phyloP scores from a whole-genome alignment of 2,329 filamentous ascomycete species.

The Pezicula radicicola region DNA sequence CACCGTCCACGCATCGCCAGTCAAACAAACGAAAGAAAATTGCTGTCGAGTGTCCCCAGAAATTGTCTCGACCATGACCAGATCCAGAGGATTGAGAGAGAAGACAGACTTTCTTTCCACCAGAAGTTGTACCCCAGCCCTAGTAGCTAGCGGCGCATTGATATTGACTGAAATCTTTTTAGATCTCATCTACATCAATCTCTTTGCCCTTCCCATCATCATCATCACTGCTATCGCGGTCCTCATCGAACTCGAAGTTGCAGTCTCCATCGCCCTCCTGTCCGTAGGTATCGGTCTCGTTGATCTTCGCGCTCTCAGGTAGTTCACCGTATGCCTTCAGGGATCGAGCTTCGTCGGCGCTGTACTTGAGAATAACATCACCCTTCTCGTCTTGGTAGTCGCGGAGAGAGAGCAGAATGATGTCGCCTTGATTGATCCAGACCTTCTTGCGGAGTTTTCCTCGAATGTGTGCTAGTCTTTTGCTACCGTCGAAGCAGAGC shows the following conservation, averaged over 20 bases:
- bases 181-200: conserved; percentile 95
- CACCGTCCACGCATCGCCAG: conserved; percentile 26
- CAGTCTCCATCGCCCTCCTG: conserved; percentile 92
- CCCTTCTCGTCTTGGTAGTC: conserved; percentile 95
- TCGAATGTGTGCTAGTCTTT: conserved; percentile 80
- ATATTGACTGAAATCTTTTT: conserved; percentile 22
- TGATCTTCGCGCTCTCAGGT: conserved; percentile 98
- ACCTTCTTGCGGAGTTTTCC: conserved; percentile 99
- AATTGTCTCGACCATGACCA: conserved; percentile 19
- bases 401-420: conserved; percentile 82
- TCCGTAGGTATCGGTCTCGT: conserved; percentile 95
- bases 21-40: conserved; percentile 24
- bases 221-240: conserved; percentile 61
- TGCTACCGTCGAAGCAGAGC: conserved; percentile 87
- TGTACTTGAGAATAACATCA: conserved; percentile 93
- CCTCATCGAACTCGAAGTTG: conserved; percentile 99
- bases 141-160: neutral
- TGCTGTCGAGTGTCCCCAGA: conserved; percentile 32
- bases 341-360: conserved; percentile 88
- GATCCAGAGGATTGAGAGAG: conserved; percentile 51
- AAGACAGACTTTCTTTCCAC: conserved; percentile 54
- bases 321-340: conserved; percentile 97
- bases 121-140: neutral
- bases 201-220: conserved; percentile 66
- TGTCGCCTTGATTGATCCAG: conserved; percentile 98